Evolutionary conservation across 495 filamentous ascomycete species (phyloP).

Genomic region (Baudoinia panamericana): DNA sequence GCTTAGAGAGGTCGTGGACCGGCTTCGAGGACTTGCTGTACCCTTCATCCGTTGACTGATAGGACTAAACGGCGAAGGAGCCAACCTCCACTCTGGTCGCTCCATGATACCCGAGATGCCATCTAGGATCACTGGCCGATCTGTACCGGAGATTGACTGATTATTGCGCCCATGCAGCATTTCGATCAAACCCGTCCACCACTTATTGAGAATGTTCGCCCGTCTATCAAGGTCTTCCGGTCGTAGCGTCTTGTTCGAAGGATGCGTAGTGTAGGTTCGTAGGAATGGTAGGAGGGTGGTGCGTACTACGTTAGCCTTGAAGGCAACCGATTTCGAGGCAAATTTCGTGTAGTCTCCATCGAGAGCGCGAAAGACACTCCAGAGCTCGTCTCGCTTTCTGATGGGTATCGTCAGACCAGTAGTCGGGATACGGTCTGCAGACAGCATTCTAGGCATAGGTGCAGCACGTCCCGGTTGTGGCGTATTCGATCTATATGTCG

Average conservation of each 20-base stretch:
- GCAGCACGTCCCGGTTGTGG: conserved; percentile 37
- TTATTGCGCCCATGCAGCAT: conserved; percentile 66
- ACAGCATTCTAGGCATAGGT: conserved; percentile 37
- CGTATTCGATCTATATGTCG: conserved; percentile 30
- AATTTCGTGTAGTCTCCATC: conserved; percentile 67
- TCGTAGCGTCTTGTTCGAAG: conserved; percentile 50
- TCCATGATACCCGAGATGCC: conserved; percentile 76
- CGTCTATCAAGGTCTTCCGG: conserved; percentile 81
- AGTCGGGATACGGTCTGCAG: conserved; percentile 31
- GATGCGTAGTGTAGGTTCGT: conserved; percentile 53
- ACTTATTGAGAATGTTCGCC: conserved; percentile 74
- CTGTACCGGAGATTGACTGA: conserved; percentile 58
- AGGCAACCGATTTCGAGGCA: conserved; percentile 57
- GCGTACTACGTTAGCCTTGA: conserved; percentile 72
- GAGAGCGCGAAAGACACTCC: conserved; percentile 66
- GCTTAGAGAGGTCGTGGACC: conserved; percentile 41
- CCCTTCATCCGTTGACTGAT: conserved; percentile 37
- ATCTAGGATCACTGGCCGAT: conserved; percentile 73
- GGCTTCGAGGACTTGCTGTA: conserved; percentile 31
- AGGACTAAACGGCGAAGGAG: conserved; percentile 51
- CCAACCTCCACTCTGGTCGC: conserved; percentile 77
- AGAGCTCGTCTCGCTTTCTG: conserved; percentile 72
- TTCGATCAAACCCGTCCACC: conserved; percentile 86
- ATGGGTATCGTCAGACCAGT: conserved; percentile 16
- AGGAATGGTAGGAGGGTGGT: conserved; percentile 75